Base-by-base conservation (phyloP, 331 rosid species). In the Phaseolus coccineus region DNA sequence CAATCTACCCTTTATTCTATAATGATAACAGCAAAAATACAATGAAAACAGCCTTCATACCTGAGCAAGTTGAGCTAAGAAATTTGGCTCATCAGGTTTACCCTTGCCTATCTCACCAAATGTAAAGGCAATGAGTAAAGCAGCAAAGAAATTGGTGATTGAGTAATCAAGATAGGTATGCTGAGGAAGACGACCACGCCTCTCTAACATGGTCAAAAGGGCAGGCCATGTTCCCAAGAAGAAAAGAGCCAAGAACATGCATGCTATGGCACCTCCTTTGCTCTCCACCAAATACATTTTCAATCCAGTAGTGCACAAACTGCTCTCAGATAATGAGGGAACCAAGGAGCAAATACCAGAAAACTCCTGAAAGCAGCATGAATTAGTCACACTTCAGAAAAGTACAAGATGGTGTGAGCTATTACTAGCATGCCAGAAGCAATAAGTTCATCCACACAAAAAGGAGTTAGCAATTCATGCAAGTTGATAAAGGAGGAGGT, bases 201-300 rank as follows among this genome's bases (percentile, higher is more conserved):
- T 84, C 75, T 94, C 97, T 13, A 91, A 78, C 71, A 94, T 85
- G 78, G 97, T 85, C 88, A 92, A 24, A 53, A 94, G 2, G 27
- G 98, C 97, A 70, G 97, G 98, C 97, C 97, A 94, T 80, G 98
- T 94, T 39, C 98, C 97, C 81, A 94, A 76, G 86, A 91, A 92
- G 67, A 88, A 19, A 53, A 92, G 90, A 50, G 97, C 78, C 58
- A 94, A 82, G 10, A 92, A 78, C 98, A 94, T 92, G 86, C 97
- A 94, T 11, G 19, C 84, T 84, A 94, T 89, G 63, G 98, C 98
- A 8, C 92, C 97, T 76, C 77, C 97, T 82, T 91, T 94, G 85
- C 98, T 91, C 89, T 91, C 97, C 74, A 94, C 90, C 80, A 88
- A 24, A 78, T 89, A 92, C 97, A 92, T 88, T 78, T 85, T 86